These are phyloP conservation scores for Berkeleyomyces rouxiae DNA, from an alignment of 2,329 filamentous ascomycete genomes.

Conservation along the genomic window DNA sequence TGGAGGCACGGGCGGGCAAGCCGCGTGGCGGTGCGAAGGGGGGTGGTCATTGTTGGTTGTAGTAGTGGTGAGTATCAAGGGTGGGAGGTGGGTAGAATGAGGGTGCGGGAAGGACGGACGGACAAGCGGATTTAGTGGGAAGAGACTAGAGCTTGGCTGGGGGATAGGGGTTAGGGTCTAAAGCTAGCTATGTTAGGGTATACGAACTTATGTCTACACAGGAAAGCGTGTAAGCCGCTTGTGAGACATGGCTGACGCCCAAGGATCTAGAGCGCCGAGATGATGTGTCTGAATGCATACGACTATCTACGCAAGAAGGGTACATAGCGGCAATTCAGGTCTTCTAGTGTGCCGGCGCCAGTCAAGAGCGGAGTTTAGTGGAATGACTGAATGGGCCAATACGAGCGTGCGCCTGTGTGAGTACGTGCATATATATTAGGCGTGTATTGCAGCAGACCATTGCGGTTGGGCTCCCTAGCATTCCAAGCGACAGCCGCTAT, in stretches of 20 bases:
- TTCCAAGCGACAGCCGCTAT: neutral
- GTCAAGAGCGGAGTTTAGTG: too few species aligned
- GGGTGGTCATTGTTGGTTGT: conserved; percentile 1
- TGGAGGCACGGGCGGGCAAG: neutral
- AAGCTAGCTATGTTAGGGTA: neutral
- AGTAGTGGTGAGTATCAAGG: too few species aligned
- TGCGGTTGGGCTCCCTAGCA: neutral
- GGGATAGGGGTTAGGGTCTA: neutral
- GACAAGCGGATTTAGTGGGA: neutral
- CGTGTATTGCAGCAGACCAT: neutral
- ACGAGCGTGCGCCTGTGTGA: neutral
- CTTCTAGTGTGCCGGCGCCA: too few species aligned
- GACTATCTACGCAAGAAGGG: too few species aligned
- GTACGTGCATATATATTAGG: neutral
- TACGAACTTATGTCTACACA: neutral
- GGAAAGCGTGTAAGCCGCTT: neutral
- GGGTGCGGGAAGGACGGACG: neutral
- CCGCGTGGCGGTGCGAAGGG: conserved; percentile 6
- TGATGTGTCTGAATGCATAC: neutral
- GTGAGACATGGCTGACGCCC: too few species aligned
- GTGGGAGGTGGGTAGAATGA: neutral
- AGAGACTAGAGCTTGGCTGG: neutral
- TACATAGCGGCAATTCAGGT: too few species aligned
- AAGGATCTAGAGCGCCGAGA: neutral
- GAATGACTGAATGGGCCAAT: neutral